A percentile compares a stretch with the other conserved stretches of the same genome.
Evolutionary conservation across 2,329 filamentous ascomycete species (phyloP).

Genomic region (Thermomyces lanuginosus): DNA sequence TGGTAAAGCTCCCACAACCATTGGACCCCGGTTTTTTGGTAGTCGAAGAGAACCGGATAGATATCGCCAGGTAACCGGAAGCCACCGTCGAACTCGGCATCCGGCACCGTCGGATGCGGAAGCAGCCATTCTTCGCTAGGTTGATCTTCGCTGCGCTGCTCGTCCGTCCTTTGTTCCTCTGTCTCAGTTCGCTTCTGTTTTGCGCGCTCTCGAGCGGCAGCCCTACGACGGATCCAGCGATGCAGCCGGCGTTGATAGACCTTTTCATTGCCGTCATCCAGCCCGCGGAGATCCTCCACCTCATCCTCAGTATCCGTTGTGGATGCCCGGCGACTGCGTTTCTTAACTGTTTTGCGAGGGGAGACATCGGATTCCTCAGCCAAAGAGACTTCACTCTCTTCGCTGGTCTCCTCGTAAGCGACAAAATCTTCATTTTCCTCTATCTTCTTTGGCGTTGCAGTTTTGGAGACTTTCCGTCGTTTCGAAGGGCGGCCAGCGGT

Average conservation of each 20-base stretch:
- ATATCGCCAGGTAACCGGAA: conserved; percentile 83
- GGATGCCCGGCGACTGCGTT: no score
- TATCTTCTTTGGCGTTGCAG: conserved; percentile 1
- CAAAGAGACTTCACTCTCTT: conserved; percentile 13
- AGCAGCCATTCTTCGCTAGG: conserved; percentile 54
- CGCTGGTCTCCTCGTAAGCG: conserved; percentile 20
- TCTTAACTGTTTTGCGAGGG: conserved; percentile 14
- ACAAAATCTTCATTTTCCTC: conserved; percentile 15
- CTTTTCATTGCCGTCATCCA: conserved; percentile 80
- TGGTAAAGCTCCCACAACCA: conserved; percentile 89
- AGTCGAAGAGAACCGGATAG: conserved; percentile 80
- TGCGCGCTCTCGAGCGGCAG: conserved; percentile 39
- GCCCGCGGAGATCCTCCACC: conserved; percentile 41
- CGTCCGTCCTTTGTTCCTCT: conserved; percentile 15
- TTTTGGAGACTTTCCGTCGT: conserved; percentile 17
- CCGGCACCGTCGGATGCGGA: conserved; percentile 66
- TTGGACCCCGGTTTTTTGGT: conserved; percentile 91
- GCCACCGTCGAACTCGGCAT: conserved; percentile 57
- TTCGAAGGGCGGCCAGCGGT: conserved; percentile 12
- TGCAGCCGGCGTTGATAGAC: conserved; percentile 61
- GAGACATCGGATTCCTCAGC: conserved; percentile 22
- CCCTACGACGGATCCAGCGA: conserved; percentile 54
- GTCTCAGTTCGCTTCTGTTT: conserved; percentile 15
- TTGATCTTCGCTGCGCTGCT: conserved; percentile 27
- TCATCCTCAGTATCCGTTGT: conserved; percentile 19